phyloP scores from a whole-genome alignment of 805 yeast species.

The Zygosaccharomyces gambellarensis region DNA sequence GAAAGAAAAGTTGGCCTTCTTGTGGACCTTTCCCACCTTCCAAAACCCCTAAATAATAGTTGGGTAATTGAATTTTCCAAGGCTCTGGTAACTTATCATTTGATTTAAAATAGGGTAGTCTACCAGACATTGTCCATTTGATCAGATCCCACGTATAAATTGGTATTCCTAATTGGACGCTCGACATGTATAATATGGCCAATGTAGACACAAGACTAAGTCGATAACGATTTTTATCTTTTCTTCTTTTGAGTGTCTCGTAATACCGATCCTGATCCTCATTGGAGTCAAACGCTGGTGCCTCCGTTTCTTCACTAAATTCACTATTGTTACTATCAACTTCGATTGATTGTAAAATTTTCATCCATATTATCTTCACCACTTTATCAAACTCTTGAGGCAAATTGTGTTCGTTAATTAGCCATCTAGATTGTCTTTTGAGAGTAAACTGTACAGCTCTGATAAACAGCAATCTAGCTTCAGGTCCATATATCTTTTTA shows the following conservation, averaged over 20 bases:
- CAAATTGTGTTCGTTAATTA: constrained; percentile 34
- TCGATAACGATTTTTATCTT: constrained; percentile 5
- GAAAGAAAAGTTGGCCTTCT: constrained; percentile 36
- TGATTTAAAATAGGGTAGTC: constrained; percentile 47
- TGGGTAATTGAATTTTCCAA: constrained; percentile 38
- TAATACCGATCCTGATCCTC: constrained; percentile 14
- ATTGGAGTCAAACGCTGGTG: constrained; percentile 13
- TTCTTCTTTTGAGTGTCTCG: constrained; percentile 5
- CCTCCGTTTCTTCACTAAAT: constrained; percentile 3
- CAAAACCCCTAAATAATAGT: constrained; percentile 34
- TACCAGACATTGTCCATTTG: constrained; percentile 38
- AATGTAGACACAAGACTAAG: constrained; percentile 28
- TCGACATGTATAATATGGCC: constrained; percentile 47
- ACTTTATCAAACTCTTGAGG: constrained; percentile 31
- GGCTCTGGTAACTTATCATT: constrained; percentile 38
- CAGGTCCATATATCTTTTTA: constrained; percentile 43
- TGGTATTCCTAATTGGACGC: constrained; percentile 46
- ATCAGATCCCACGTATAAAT: constrained; percentile 47
- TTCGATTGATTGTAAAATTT: constrained; percentile 19
- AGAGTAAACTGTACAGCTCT: constrained; percentile 49
- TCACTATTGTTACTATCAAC: constrained; percentile 8
- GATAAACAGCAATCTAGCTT: constrained; percentile 42
- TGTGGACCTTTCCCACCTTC: constrained; percentile 41
- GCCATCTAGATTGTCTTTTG: constrained; percentile 42
- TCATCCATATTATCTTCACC: constrained; percentile 40